Conservation (phyloP, 352 stramenopile species). For the Globisporangium okanoganense region DNA sequence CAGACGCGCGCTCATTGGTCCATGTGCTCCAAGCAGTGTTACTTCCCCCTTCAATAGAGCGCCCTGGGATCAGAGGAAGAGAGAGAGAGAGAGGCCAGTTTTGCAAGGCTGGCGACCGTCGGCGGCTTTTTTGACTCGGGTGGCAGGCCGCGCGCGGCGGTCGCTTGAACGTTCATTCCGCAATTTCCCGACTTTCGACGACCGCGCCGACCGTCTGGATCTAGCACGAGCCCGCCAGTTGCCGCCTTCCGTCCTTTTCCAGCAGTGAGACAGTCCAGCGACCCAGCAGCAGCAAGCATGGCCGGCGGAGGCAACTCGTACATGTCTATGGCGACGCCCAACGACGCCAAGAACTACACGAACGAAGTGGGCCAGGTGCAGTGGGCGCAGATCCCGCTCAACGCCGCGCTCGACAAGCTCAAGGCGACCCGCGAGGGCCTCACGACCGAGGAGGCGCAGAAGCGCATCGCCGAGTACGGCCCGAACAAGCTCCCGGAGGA, state of each 20-base stretch:
- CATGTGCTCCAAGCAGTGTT: background rate
- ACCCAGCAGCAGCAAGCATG: slow-evolving; percentile 35
- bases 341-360: slow-evolving; percentile 76
- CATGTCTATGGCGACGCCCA: slow-evolving; percentile 76
- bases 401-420: slow-evolving; percentile 81
- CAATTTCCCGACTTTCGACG: slow-evolving; percentile 57
- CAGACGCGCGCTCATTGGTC: background rate
- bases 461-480: slow-evolving; percentile 68
- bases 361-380: slow-evolving; percentile 77
- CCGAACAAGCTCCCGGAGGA: slow-evolving; percentile 81
- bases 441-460: slow-evolving; percentile 69
- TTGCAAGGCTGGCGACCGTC: too few relatives aligned
- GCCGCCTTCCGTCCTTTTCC: background rate
- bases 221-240: slow-evolving; percentile 2
- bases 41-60: background rate
- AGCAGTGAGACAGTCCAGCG: slow-evolving; percentile 7
- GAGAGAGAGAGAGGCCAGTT: background rate
- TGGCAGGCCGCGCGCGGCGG: background rate
- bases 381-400: slow-evolving; percentile 67
- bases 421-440: slow-evolving; percentile 66
- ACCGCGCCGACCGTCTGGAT: slow-evolving; percentile 16
- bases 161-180: slow-evolving; percentile 38
- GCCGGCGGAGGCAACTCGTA: slow-evolving; percentile 56
- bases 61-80: background rate
- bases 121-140: slow-evolving; percentile 6